Evolutionary conservation across 768 basidiomycete genomes (phyloP).

Genomic region (Suillus plorans): DNA sequence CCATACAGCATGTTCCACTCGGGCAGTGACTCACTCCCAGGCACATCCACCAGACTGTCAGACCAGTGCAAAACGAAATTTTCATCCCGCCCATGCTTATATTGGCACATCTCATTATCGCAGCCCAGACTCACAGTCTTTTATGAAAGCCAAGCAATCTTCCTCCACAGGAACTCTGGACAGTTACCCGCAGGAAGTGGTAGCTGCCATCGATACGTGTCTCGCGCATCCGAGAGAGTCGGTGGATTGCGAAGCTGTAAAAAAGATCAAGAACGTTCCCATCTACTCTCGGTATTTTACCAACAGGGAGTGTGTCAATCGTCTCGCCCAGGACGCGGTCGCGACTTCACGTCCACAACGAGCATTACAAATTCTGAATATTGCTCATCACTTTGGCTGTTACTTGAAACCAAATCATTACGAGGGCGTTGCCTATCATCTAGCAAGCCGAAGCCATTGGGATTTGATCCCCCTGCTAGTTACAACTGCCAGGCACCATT

Average conservation of each 20-base stretch:
- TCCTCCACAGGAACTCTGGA: conserved; percentile 7
- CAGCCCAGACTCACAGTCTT: not conserved
- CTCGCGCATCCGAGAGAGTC: conserved; percentile 16
- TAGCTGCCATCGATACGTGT: conserved; percentile 27
- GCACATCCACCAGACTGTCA: conserved; percentile 14
- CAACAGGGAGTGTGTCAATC: conserved; percentile 31
- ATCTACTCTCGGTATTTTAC: conserved; percentile 26
- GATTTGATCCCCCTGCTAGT: conserved; percentile 46
- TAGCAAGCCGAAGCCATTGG: conserved; percentile 53
- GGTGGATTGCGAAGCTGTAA: conserved; percentile 4
- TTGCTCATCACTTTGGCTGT: conserved; percentile 52
- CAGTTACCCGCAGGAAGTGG: conserved; percentile 23
- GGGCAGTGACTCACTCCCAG: conserved; percentile 17
- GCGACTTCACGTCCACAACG: conserved; percentile 36
- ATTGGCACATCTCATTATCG: conserved; percentile 1
- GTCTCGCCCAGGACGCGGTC: conserved; percentile 35
- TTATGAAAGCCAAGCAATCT: not conserved
- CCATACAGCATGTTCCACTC: conserved; percentile 25
- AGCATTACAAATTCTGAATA: conserved; percentile 44
- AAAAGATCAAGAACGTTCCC: conserved; percentile 23
- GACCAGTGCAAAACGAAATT: conserved; percentile 8
- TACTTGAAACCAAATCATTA: conserved; percentile 53
- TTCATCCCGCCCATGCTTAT: conserved; percentile 6
- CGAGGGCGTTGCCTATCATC: conserved; percentile 51
- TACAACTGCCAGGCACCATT: conserved; percentile 47